Evolutionary conservation across 345 rosid genomes (phyloP), one percentile per base, ranked within the genome.

Genomic region (Erodium maritimum): DNA sequence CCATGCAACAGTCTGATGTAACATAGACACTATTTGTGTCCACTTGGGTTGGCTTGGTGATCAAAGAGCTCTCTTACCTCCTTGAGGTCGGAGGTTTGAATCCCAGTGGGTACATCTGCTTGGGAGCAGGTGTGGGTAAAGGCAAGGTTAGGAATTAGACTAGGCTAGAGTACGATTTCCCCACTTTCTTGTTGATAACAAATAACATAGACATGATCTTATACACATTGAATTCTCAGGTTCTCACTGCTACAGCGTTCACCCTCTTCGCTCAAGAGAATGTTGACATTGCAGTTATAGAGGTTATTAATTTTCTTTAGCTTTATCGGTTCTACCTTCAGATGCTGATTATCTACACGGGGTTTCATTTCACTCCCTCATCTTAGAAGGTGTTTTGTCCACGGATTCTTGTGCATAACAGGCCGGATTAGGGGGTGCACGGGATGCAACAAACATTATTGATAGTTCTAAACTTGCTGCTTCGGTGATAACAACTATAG

Each of bases 371-470:
- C 46, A 12, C 46, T 37, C 46, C 46, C 10, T 5, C 13, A 11
- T 37, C 13, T 11, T 37, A 37, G 46, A 37, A 37, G 4, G 46
- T 37, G 46, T 37, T 25, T 37, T 37, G 46, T 37, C 46, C 46
- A 11, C 10, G 46, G 46, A 37, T 37, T 1, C 14, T 1, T 37
- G 46, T 12, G 11, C 46, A 24, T 23, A 33, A 53, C 73, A 89
- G 95, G 91, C 91, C 64, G 94, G 95, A 21, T 75, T 91, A 55
- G 96, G 98, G 16, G 98, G 98, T 64, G 89, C 86, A 25, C 81
- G 96, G 18, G 99, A 93, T 60, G 96, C 96, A 24, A 93, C 99
- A 0, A 89, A 93, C 61, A 54, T 89, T 56, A 73, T 87, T 56
- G 67, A 67, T 67, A 71, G 84, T 61, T 67, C 85, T 34, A 82